These are phyloP conservation scores for Protomyces inouyei DNA, from an alignment of 1,139 yeast species.

Conservation along the genomic window DNA sequence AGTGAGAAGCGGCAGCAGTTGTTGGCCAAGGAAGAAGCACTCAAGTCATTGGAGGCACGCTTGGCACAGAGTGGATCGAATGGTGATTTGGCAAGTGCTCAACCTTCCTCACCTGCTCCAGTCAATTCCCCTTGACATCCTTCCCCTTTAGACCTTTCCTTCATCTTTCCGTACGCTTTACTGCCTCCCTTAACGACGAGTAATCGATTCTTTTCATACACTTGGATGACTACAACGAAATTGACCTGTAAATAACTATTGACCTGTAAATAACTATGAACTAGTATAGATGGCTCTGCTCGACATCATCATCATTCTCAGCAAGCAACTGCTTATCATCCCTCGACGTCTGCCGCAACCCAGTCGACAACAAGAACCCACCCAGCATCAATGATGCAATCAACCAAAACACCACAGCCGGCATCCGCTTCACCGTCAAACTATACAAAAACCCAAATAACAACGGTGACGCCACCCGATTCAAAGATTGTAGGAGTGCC, in stretches of 20 bases:
- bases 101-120: neutral
- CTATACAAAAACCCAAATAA: slow-evolving; percentile 37
- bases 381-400: slow-evolving; percentile 27
- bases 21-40: slow-evolving; percentile 80
- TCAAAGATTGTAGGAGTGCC: slow-evolving; percentile 36
- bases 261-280: neutral
- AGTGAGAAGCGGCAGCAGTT: slow-evolving; percentile 77
- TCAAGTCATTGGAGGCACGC: slow-evolving; percentile 74
- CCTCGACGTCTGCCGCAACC: slow-evolving; percentile 1
- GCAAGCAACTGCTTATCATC: neutral
- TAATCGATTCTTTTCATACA: too few relatives aligned
- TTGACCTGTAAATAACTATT: neutral
- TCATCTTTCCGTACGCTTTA: neutral
- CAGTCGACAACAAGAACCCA: slow-evolving; percentile 9
- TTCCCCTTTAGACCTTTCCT: neutral
- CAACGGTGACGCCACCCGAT: slow-evolving; percentile 37
- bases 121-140: neutral
- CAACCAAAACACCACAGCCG: slow-evolving; percentile 37
- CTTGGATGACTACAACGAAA: neutral
- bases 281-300: neutral
- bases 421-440: slow-evolving; percentile 37
- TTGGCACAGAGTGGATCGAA: slow-evolving; percentile 37
- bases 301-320: neutral
- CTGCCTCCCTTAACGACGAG: neutral
- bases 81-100: slow-evolving; percentile 3